phyloP scores from a whole-genome alignment of 1,284 basidiomycete genomes.

The Schizophyllum commune region DNA sequence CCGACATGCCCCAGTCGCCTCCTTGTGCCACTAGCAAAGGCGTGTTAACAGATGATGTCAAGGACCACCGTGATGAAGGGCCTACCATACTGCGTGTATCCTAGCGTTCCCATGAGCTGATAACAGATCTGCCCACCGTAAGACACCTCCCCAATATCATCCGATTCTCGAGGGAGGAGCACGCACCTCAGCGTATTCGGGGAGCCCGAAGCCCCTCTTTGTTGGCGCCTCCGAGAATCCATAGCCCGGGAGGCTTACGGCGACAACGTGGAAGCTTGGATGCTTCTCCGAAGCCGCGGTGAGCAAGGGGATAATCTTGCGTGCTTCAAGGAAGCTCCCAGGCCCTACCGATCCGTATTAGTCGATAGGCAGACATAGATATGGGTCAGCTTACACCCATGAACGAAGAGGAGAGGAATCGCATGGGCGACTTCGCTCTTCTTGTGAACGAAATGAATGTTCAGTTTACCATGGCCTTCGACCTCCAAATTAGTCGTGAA shows the following conservation, averaged over 20 bases:
- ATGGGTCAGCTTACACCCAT: conserved; percentile 34
- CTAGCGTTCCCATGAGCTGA: conserved; percentile 38
- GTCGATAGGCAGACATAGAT: background rate
- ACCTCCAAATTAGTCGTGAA: conserved; percentile 38
- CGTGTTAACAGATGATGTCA: conserved; percentile 10
- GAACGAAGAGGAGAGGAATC: conserved; percentile 44
- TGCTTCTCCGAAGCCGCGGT: conserved; percentile 29
- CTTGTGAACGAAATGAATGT: conserved; percentile 45
- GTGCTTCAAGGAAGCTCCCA: conserved; percentile 49
- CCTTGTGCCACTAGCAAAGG: conserved; percentile 23
- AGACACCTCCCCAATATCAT: conserved; percentile 7
- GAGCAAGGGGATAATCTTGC: conserved; percentile 45
- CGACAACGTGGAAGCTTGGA: conserved; percentile 49
- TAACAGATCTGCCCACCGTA: conserved; percentile 26
- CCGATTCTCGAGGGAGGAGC: background rate
- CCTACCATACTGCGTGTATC: conserved; percentile 40
- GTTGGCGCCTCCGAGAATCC: conserved; percentile 40
- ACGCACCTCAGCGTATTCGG: conserved; percentile 30
- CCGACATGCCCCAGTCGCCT: conserved; percentile 43
- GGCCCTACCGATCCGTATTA: conserved; percentile 35
- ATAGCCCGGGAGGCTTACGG: conserved; percentile 39
- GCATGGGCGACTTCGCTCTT: conserved; percentile 30
- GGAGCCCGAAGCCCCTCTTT: conserved; percentile 21
- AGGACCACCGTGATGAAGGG: conserved; percentile 6
- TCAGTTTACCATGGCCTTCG: conserved; percentile 34